Evolutionary conservation across 2,329 filamentous ascomycete genomes (phyloP).

Genomic region (Falciphora oryzae): DNA sequence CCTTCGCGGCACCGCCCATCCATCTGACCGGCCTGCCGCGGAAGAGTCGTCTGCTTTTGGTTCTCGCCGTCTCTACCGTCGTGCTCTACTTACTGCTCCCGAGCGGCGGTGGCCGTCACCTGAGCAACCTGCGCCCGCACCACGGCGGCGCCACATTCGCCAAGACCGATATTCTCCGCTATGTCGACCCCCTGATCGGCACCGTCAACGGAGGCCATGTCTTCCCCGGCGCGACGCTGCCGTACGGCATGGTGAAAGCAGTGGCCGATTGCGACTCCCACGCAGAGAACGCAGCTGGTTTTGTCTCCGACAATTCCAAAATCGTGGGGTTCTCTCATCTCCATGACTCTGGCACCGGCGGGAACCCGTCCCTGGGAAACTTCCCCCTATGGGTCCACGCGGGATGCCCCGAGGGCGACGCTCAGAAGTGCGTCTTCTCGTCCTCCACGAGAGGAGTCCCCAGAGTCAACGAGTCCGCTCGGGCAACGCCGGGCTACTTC

Average conservation of each 20-base stretch:
- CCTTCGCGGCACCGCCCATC: neutral
- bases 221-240: slow-evolving; percentile 23
- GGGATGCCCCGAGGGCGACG: slow-evolving; percentile 26
- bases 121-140: neutral
- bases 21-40: neutral
- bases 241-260: slow-evolving; percentile 24
- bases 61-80: neutral
- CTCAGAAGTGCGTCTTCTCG: slow-evolving; percentile 39
- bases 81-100: neutral
- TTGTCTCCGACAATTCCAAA: slow-evolving; percentile 10
- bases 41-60: neutral
- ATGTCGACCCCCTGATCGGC: slow-evolving; percentile 23
- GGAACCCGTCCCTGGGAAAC: slow-evolving; percentile 26
- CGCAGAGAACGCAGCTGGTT: too few species aligned
- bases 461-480: slow-evolving; percentile 36
- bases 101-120: neutral
- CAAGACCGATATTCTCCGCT: slow-evolving; percentile 14
- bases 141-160: neutral
- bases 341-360: slow-evolving; percentile 26
- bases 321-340: slow-evolving; percentile 26
- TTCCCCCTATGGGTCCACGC: slow-evolving; percentile 32
- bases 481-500: slow-evolving; percentile 47
- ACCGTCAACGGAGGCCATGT: slow-evolving; percentile 24
- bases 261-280: slow-evolving; percentile 20
- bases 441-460: slow-evolving; percentile 35